Conservation (phyloP, 2,329 filamentous ascomycete species). For the Clonostachys sp. region DNA sequence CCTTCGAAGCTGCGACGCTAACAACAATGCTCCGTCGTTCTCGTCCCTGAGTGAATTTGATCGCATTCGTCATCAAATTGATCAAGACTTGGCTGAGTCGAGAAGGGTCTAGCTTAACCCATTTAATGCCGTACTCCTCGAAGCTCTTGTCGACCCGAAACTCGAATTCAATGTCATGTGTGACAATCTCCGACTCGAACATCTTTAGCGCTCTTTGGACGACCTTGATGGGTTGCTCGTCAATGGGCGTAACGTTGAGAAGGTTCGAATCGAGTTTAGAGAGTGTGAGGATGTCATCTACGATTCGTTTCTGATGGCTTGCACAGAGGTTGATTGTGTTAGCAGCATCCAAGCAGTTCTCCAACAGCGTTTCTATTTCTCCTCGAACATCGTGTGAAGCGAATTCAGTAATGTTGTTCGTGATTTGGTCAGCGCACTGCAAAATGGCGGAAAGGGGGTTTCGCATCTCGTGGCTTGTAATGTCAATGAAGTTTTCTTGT, state of each 20-base stretch:
- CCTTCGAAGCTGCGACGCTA: constrained; percentile 57
- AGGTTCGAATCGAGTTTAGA: constrained; percentile 69
- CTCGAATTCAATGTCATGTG: constrained; percentile 66
- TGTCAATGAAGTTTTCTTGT: constrained; percentile 69
- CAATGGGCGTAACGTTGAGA: constrained; percentile 64
- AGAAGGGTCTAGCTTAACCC: constrained; percentile 72
- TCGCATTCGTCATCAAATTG: constrained; percentile 67
- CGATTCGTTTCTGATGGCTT: constrained; percentile 71
- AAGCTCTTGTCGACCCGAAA: constrained; percentile 68
- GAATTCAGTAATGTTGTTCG: constrained; percentile 40
- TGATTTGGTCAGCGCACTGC: constrained; percentile 73
- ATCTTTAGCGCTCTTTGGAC: constrained; percentile 70
- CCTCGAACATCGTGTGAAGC: constrained; percentile 27
- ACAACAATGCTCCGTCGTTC: constrained; percentile 57
- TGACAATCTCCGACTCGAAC: constrained; percentile 71
- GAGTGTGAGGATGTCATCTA: constrained; percentile 62
- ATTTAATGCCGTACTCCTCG: constrained; percentile 58
- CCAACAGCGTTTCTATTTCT: constrained; percentile 42
- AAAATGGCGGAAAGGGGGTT: constrained; percentile 72
- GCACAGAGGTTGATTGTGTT: constrained; percentile 78
- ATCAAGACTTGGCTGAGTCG: constrained; percentile 71
- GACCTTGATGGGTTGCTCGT: constrained; percentile 63
- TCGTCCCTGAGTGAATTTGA: constrained; percentile 61
- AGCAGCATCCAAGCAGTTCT: constrained; percentile 65
- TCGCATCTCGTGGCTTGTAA: constrained; percentile 71